Percentiles rank a stretch among this genome's conserved stretches.
Evolutionary conservation across 805 yeast genomes (phyloP).

Genomic region (Starmerella apicola): DNA sequence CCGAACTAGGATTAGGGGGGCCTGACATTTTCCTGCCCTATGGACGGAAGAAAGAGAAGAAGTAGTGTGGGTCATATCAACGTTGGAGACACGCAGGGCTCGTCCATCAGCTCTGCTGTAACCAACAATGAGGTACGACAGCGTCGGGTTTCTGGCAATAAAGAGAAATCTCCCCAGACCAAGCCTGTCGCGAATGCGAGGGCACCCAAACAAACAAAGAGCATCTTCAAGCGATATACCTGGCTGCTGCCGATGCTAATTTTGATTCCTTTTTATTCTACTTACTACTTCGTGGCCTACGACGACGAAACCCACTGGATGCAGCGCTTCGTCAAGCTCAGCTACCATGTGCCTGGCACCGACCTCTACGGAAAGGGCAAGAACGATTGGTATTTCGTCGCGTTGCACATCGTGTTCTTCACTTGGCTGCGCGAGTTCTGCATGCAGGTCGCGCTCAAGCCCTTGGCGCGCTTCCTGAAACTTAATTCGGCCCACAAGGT

Average conservation of each 20-base stretch:
- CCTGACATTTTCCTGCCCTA: no score
- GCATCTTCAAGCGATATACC: constrained; percentile 8
- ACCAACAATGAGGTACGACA: constrained; percentile 10
- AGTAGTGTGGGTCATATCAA: constrained; percentile 21
- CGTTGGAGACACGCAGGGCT: constrained; percentile 24
- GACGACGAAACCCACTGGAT: constrained; percentile 19
- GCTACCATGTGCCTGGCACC: constrained; percentile 31
- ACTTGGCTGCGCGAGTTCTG: constrained; percentile 81
- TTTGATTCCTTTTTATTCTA: constrained; percentile 6
- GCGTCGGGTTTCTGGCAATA: constrained; percentile 1
- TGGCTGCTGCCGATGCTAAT: constrained; percentile 21
- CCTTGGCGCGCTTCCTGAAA: constrained; percentile 48
- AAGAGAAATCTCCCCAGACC: constrained; percentile 1
- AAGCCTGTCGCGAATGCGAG: not conserved
- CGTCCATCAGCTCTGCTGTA: constrained; percentile 19
- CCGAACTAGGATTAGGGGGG: no score
- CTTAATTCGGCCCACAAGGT: constrained; percentile 43
- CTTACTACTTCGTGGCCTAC: constrained; percentile 13
- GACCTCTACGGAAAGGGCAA: constrained; percentile 72
- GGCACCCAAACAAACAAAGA: not conserved
- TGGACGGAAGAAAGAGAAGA: constrained; percentile 11
- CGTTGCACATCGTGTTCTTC: constrained; percentile 72
- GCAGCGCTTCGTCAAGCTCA: constrained; percentile 13
- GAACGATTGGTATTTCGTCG: constrained; percentile 69
- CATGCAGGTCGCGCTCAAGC: constrained; percentile 71